Evolutionary conservation across 345 rosid species (phyloP), one percentile per base, ranked within the genome.

Genomic region (Moringa oleifera): DNA sequence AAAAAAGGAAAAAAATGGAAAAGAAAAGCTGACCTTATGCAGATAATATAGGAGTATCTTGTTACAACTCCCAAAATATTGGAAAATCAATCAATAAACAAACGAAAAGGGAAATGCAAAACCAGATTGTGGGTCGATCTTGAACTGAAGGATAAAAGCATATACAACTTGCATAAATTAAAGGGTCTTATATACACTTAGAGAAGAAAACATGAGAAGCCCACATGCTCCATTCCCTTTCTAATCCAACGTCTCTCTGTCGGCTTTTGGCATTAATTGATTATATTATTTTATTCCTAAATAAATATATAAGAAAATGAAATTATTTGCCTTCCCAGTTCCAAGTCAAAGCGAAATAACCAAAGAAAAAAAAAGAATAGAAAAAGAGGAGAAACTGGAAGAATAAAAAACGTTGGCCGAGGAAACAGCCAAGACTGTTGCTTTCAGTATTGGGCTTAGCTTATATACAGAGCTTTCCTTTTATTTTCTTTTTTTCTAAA

Each of bases 231-330:
- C 75, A 61, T 59, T 53, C 46, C 51, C 70, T 66, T 75, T 77
- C 81, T 75, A 64, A 73, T 66, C 84, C 80, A 73, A 82, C 81
- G 80, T 81, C 76, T 62, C 67, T 65, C 36, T 81, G 72, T 77
- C 85, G 68, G 78, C 73, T 78, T 74, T 54, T 20, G 20, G 53
- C 17, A 36, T 57, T 63, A 41, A 41, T 41, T 41, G 2, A 7
- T 41, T 41, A 41, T 41, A 41, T 4, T 41, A 41, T 1, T 41
- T 5, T 41, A 41, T 41, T 7, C 12, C 6, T 41, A 1, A 41
- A 15, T 41, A 41, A 41, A 41, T 4, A 41, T 41, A 41, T 41
- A 5, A 4, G 13, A 41, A 41, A 41, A 16, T 15, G 47, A 41
- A 41, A 41, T 41, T 41, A 41, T 41, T 41, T 41, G 47, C 12